A percentile compares a stretch with the other conserved stretches of the same genome.
phyloP scores from a whole-genome alignment of 179 eudicot genomes.

The Actinidia chinensis region DNA sequence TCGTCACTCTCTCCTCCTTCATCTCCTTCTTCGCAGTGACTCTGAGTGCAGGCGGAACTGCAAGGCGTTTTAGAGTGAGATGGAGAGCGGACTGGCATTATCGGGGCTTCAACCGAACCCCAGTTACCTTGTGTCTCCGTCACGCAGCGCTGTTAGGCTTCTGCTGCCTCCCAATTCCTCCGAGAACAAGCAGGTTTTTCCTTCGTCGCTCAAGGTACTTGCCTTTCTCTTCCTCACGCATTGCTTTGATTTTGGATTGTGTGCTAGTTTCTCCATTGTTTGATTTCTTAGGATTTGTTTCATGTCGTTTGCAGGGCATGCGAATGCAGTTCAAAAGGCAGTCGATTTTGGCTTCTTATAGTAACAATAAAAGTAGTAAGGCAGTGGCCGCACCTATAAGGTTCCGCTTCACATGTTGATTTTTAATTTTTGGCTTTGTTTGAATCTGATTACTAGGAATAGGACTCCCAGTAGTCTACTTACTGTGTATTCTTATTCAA shows the following conservation, averaged over 20 bases:
- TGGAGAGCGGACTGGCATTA: constrained; percentile 30
- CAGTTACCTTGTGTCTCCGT: constrained; percentile 16
- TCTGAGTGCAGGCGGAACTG: no score
- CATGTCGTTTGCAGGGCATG: neutral
- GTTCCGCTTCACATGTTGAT: no score
- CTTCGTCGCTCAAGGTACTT: constrained; percentile 14
- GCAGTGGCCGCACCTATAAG: no score
- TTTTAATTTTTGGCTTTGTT: no score
- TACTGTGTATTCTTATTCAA: no score
- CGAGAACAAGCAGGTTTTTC: constrained; percentile 12
- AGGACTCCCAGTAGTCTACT: no score
- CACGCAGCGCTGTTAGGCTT: constrained; percentile 15
- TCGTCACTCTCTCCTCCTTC: no score
- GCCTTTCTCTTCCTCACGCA: neutral
- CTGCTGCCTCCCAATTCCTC: constrained; percentile 16
- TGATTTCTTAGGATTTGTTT: neutral
- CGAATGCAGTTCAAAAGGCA: constrained; percentile 40
- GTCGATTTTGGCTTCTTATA: constrained; percentile 22
- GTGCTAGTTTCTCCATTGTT: neutral
- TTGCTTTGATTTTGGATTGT: neutral
- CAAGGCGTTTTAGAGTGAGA: no score
- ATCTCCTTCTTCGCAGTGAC: no score
- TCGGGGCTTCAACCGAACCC: constrained; percentile 23
- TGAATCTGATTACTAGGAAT: no score
- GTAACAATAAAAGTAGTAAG: constrained; percentile 12